Conservation (phyloP, 805 yeast species). For the Wickerhamiella nectarea region DNA sequence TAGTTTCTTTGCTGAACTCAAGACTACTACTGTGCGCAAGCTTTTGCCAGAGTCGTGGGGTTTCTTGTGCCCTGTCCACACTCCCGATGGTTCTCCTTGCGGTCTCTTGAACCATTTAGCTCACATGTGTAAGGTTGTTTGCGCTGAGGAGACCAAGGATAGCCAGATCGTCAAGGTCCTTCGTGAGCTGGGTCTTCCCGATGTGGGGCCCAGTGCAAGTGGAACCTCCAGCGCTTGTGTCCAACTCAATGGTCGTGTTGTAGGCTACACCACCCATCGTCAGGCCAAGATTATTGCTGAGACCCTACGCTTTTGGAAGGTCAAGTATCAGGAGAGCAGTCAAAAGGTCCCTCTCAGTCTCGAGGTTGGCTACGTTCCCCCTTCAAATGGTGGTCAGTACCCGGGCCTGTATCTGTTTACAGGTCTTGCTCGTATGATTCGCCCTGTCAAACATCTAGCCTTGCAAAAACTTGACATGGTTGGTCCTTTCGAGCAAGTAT, state of each 20-base stretch:
- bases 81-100: conserved; percentile 99
- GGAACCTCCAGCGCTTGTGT: conserved; percentile 84
- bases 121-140: conserved; percentile 83
- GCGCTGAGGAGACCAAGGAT: conserved; percentile 25
- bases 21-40: conserved; percentile 94
- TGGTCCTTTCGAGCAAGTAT: conserved; percentile 97
- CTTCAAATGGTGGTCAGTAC: conserved; percentile 89
- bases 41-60: conserved; percentile 98
- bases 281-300: conserved; percentile 80
- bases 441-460: conserved; percentile 89
- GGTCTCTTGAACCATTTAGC: conserved; percentile 94
- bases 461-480: conserved; percentile 69
- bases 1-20: conserved; percentile 94
- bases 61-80: conserved; percentile 95
- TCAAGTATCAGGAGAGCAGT: conserved; percentile 32
- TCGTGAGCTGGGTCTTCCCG: conserved; percentile 67
- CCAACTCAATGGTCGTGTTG: conserved; percentile 79
- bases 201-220: conserved; percentile 66
- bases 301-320: conserved; percentile 84
- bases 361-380: conserved; percentile 93
- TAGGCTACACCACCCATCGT: conserved; percentile 89
- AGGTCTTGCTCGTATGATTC: conserved; percentile 86
- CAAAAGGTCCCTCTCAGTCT: conserved; percentile 71
- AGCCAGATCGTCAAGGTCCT: conserved; percentile 31
- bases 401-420: conserved; percentile 91